Conservation (phyloP, 306 rosid genomes). For the Vigna nakashimae region DNA sequence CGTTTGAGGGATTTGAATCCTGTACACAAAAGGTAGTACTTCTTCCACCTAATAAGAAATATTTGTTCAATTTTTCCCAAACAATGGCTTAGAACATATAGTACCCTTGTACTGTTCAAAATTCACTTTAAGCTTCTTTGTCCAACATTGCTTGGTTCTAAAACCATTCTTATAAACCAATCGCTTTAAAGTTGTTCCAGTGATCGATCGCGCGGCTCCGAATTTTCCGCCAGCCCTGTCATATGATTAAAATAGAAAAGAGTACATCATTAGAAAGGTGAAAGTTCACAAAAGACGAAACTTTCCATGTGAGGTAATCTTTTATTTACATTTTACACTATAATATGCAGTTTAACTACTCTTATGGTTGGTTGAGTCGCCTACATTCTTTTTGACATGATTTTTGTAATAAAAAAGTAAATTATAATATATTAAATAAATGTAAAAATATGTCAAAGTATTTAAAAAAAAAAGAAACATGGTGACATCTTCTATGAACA, state of each 20-base stretch:
- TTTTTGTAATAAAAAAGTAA: too few species aligned
- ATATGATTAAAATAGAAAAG: background rate
- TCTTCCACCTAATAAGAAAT: background rate
- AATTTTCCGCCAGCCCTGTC: background rate
- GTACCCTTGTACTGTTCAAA: background rate
- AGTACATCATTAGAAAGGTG: background rate
- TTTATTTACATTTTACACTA: background rate
- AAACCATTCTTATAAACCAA: background rate
- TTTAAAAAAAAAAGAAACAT: background rate
- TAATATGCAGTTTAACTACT: background rate
- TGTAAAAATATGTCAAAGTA: too few species aligned
- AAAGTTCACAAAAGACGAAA: background rate
- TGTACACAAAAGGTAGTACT: background rate
- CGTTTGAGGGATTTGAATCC: background rate
- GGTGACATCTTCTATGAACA: background rate
- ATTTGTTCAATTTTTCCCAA: background rate
- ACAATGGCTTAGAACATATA: background rate
- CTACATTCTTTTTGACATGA: too few species aligned
- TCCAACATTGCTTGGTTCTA: background rate
- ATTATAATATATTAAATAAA: too few species aligned
- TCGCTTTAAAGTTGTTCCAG: background rate
- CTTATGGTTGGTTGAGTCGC: too few species aligned
- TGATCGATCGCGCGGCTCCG: background rate
- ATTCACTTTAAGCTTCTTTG: constrained; percentile 4
- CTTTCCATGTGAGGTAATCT: background rate